phyloP scores from a whole-genome alignment of 805 yeast genomes.

The Wickerhamomyces chaumierensis region DNA sequence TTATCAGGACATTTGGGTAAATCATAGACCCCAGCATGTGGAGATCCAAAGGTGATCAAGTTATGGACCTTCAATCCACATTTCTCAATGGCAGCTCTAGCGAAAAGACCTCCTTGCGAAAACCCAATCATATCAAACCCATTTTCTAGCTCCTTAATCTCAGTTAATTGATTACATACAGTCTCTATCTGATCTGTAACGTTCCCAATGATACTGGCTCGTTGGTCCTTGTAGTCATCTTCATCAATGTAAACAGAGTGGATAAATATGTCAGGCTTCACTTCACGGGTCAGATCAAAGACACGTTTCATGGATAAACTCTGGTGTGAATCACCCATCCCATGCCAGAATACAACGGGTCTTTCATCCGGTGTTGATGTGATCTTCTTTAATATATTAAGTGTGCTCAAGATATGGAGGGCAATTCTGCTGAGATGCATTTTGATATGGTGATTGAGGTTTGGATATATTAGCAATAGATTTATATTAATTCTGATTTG shows the following conservation, averaged over 20 bases:
- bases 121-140: slow-evolving; percentile 73
- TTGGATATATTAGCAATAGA: no score
- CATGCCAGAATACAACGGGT: slow-evolving; percentile 76
- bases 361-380: slow-evolving; percentile 6
- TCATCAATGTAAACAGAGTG: slow-evolving; percentile 42
- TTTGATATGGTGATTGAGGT: no score
- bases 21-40: slow-evolving; percentile 67
- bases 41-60: slow-evolving; percentile 69
- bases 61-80: slow-evolving; percentile 38
- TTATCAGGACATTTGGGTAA: slow-evolving; percentile 44
- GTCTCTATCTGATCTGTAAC: slow-evolving; percentile 39
- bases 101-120: slow-evolving; percentile 76
- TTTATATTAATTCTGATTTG: no score
- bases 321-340: slow-evolving; percentile 67
- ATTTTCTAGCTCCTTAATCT: slow-evolving; percentile 29
- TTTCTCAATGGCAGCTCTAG: slow-evolving; percentile 53
- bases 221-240: slow-evolving; percentile 41
- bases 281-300: slow-evolving; percentile 27
- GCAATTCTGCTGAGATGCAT: slow-evolving; percentile 11
- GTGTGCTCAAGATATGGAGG: slow-evolving; percentile 9
- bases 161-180: slow-evolving; percentile 44
- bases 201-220: slow-evolving; percentile 47
- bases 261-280: slow-evolving; percentile 38
- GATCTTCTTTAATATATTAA: slow-evolving; percentile 11
- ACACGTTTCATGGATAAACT: slow-evolving; percentile 45